These are phyloP conservation scores for Oemleria cerasiformis DNA, from an alignment of 306 rosid species.

Conservation along the genomic window DNA sequence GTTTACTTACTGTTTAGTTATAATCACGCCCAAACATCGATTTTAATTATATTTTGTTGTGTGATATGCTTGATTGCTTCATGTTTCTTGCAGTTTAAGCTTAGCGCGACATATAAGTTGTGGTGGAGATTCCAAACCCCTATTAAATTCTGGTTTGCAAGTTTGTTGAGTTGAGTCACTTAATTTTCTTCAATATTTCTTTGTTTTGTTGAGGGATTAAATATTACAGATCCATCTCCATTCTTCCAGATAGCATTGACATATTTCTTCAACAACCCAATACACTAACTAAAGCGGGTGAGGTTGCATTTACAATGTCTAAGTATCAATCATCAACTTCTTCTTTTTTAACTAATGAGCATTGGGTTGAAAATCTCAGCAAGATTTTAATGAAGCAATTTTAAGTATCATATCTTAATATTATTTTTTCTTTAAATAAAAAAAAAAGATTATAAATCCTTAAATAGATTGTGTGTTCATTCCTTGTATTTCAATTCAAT, in stretches of 20 bases:
- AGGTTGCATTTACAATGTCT: background rate
- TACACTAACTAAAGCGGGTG: background rate
- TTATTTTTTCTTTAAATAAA: too few species aligned
- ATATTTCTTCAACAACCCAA: background rate
- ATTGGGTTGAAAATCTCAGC: too few species aligned
- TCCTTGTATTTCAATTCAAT: too few species aligned
- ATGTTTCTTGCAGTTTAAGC: background rate
- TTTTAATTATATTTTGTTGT: too few species aligned
- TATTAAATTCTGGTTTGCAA: background rate
- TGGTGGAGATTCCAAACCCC: conserved; percentile 3
- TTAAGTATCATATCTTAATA: too few species aligned
- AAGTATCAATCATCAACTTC: background rate
- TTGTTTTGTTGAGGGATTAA: background rate
- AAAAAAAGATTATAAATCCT: too few species aligned
- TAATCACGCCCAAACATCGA: too few species aligned
- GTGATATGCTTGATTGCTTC: too few species aligned
- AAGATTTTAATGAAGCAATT: too few species aligned
- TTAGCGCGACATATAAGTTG: background rate
- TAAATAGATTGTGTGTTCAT: too few species aligned
- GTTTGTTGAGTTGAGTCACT: background rate
- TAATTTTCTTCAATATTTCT: background rate
- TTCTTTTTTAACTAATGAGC: too few species aligned
- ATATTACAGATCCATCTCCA: background rate
- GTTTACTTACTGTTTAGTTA: too few species aligned
- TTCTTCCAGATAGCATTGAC: background rate